phyloP scores from a whole-genome alignment of 2,329 filamentous ascomycete species.

The Domatiomyces catenatus region DNA sequence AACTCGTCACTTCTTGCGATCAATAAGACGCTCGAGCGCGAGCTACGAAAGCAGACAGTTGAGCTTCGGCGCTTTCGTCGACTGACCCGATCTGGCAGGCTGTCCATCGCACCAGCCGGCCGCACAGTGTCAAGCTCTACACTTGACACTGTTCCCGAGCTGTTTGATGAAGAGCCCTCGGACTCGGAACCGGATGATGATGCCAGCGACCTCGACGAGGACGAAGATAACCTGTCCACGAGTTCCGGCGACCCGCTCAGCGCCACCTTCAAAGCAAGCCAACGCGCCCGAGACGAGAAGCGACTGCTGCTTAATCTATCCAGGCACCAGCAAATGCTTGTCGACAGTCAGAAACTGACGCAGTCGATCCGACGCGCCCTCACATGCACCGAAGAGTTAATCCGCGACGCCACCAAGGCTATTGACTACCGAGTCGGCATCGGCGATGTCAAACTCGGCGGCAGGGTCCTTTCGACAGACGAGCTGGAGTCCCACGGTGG shows the following conservation, averaged over 20 bases:
- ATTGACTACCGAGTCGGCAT: slow-evolving; percentile 66
- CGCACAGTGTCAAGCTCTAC: slow-evolving; percentile 30
- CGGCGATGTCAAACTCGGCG: slow-evolving; percentile 67
- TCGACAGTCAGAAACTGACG: slow-evolving; percentile 90
- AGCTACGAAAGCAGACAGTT: slow-evolving; percentile 77
- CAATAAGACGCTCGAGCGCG: slow-evolving; percentile 79
- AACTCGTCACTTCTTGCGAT: slow-evolving; percentile 92
- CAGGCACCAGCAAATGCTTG: slow-evolving; percentile 74
- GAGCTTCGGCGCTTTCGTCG: slow-evolving; percentile 75
- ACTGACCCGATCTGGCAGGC: slow-evolving; percentile 63
- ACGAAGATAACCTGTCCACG: slow-evolving; percentile 24
- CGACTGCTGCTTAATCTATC: slow-evolving; percentile 70
- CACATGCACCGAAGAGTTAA: slow-evolving; percentile 76
- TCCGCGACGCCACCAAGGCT: slow-evolving; percentile 75
- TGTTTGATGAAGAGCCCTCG: slow-evolving; percentile 24
- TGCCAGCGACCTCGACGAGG: slow-evolving; percentile 19
- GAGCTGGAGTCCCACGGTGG: slow-evolving; percentile 30
- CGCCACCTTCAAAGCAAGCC: slow-evolving; percentile 28
- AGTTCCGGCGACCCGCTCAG: slow-evolving; percentile 19
- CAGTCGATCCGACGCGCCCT: slow-evolving; percentile 82
- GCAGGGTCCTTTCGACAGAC: slow-evolving; percentile 58
- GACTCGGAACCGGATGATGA: slow-evolving; percentile 19
- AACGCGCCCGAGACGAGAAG: slow-evolving; percentile 63
- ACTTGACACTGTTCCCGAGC: slow-evolving; percentile 32
- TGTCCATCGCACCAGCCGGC: slow-evolving; percentile 39